These are phyloP conservation scores for Tritrichomonas musculus DNA, from an alignment of 208 protist species.

Conservation along the genomic window DNA sequence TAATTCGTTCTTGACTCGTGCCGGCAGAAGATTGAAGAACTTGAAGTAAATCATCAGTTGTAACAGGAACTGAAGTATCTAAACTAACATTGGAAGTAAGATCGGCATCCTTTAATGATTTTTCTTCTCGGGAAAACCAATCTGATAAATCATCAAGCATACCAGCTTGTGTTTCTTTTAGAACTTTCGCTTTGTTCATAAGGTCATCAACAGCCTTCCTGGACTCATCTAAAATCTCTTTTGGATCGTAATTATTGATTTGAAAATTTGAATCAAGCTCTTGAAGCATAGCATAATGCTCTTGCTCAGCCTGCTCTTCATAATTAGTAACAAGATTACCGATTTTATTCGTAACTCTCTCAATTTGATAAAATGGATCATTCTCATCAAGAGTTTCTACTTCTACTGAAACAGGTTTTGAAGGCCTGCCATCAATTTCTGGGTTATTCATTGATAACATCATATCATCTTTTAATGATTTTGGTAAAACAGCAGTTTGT, in stretches of 20 bases:
- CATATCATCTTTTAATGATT: no score
- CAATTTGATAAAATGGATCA: slow-evolving; percentile 11
- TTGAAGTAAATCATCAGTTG: not conserved
- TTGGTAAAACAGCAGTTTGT: no score
- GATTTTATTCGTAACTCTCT: not conserved
- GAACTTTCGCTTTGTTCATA: not conserved
- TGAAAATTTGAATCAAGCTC: not conserved
- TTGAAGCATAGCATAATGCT: not conserved
- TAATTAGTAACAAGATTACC: not conserved
- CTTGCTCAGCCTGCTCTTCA: not conserved
- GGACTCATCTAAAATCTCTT: not conserved
- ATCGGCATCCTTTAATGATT: not conserved
- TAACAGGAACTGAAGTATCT: not conserved
- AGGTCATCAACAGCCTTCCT: not conserved
- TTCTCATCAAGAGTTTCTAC: not conserved
- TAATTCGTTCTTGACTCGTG: not conserved
- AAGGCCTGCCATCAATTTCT: not conserved
- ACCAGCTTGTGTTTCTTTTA: not conserved
- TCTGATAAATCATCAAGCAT: not conserved
- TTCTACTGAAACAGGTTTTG: not conserved
- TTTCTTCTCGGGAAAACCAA: not conserved
- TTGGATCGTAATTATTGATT: not conserved
- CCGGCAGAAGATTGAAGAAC: not conserved
- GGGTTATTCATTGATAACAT: not conserved
- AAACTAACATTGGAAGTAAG: not conserved